Evolutionary conservation across 225 moss, liverwort and hornwort species (phyloP), one percentile per base, ranked within the genome.

Genomic region (Polytrichum commune): DNA sequence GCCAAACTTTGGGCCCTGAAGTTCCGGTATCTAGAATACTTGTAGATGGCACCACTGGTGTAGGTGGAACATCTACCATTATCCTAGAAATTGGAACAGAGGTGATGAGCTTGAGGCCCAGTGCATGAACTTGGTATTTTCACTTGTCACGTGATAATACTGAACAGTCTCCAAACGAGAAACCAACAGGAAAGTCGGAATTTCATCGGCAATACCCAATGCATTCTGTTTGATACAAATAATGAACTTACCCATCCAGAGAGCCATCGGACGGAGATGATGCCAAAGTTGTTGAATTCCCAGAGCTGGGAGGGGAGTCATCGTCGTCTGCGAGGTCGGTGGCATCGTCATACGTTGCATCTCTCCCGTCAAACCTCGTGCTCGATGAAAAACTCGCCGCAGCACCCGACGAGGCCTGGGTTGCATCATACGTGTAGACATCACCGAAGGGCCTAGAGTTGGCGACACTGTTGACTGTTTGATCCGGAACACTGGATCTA

Each of bases 321-420:
- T 60, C 60, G 5, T 9, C 24, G 6, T 60, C 60, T 24, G 60
- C 60, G 9, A 60, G 60, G 60, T n/a, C 24, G 7, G 60, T 60
- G 24, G 60, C 60, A 23, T 60, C 60, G 22, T 60, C 60, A 23
- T 60, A 60, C 60, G 60, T 60, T 60, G n/a, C 60, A 24, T 60
- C 60, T n/a, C 9, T 23, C 24, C 60, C 60, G 9, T n/a, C n/a
- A 24, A 60, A 60, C 60, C 60, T 60, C 7, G 60, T 60, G 24
- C 60, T 60, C 60, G n/a, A n/a, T 20, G 60, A n/a, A n/a, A 60
- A 24, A 24, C 60, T 23, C 7, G n/a, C 22, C 22, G 60, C 7
- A 60, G 24, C 60, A 60, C 46, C 46, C 46, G 46, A 24, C 1
- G 60, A 23, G 9, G 60, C 60, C 60, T 20, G 60, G 60, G 60